Evolutionary conservation across 208 protist genomes (phyloP).

Genomic region (Leptomonas pyrrhocoris): DNA sequence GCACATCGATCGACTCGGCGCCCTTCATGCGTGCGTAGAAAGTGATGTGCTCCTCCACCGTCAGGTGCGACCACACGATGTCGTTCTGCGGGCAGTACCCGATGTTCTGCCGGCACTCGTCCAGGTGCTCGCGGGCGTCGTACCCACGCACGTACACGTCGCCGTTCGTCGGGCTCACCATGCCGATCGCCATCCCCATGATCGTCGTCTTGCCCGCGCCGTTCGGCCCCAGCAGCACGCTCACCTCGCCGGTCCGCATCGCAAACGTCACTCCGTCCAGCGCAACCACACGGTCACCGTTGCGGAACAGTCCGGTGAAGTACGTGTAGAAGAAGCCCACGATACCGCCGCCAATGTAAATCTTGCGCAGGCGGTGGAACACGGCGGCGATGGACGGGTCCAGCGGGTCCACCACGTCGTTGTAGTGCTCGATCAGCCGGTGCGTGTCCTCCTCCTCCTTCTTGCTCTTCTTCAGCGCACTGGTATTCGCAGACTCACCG

Average conservation of each 20-base stretch:
- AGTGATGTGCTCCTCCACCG: slow-evolving; percentile 90
- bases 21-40: slow-evolving; percentile 94
- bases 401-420: slow-evolving; percentile 43
- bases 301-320: slow-evolving; percentile 62
- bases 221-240: slow-evolving; percentile 85
- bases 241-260: slow-evolving; percentile 73
- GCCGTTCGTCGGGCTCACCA: slow-evolving; percentile 63
- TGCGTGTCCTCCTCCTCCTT: background rate
- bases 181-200: slow-evolving; percentile 78
- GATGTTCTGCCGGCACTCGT: slow-evolving; percentile 74
- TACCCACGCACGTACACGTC: slow-evolving; percentile 72
- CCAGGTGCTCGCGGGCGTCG: slow-evolving; percentile 53
- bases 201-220: slow-evolving; percentile 86
- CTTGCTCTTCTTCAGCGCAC: slow-evolving; percentile 23
- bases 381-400: slow-evolving; percentile 40
- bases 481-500: slow-evolving; percentile 9
- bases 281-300: slow-evolving; percentile 53
- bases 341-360: slow-evolving; percentile 65
- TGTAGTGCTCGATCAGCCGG: slow-evolving; percentile 46
- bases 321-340: slow-evolving; percentile 67
- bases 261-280: slow-evolving; percentile 73
- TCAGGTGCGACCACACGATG: slow-evolving; percentile 92
- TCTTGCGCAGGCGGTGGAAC: slow-evolving; percentile 59
- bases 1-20: slow-evolving; percentile 42
- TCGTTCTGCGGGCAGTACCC: slow-evolving; percentile 95